phyloP scores from a whole-genome alignment of 805 yeast species.

The Kuraishia hungarica region DNA sequence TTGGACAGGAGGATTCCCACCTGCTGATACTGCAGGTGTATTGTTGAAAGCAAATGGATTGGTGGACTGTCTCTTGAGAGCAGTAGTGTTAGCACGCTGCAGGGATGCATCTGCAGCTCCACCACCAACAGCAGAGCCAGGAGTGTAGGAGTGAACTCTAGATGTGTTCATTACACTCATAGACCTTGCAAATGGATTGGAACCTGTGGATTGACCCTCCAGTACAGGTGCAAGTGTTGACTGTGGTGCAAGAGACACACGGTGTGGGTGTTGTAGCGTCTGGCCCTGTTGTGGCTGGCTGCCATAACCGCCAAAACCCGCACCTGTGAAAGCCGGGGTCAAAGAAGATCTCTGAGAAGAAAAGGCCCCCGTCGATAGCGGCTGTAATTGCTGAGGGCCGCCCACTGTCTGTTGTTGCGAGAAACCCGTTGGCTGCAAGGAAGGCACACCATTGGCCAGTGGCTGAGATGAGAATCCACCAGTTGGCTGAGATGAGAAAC shows the following conservation, averaged over 20 bases:
- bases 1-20: background rate
- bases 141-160: background rate
- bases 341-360: conserved; percentile 7
- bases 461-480: background rate
- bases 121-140: background rate
- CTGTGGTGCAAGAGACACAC: background rate
- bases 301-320: conserved; percentile 50
- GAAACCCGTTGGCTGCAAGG: background rate
- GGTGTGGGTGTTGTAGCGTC: background rate
- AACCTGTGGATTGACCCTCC: background rate
- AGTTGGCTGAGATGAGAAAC: background rate
- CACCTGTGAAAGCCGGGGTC: conserved; percentile 37
- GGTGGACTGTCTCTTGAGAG: conserved; percentile 6
- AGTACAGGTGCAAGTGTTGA: background rate
- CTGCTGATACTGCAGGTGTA: conserved; percentile 2
- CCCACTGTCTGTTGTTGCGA: background rate
- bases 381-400: conserved; percentile 3
- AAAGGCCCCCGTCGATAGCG: background rate
- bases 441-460: background rate
- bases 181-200: background rate
- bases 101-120: background rate
- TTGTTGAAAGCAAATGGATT: conserved; percentile 20
- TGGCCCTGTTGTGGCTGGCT: conserved; percentile 1
- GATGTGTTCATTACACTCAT: background rate
- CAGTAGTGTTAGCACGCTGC: background rate